Conservation (phyloP, 139 green algal species). For the Diplosphaera chodatii region DNA sequence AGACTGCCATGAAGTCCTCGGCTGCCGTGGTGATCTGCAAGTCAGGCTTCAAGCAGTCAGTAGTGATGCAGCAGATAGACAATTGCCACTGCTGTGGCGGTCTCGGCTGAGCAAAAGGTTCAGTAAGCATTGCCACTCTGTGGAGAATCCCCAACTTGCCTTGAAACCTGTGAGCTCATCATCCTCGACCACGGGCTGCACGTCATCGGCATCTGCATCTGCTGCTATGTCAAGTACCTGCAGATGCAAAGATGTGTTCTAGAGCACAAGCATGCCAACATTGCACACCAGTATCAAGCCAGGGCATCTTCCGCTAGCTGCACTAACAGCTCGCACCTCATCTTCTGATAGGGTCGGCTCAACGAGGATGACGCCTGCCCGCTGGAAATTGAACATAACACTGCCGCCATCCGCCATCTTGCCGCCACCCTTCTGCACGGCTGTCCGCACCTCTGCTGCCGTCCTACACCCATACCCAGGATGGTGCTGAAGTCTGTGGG, state of each 20-base stretch:
- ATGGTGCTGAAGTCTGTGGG: too few relatives aligned
- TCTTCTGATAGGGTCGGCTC: conserved; percentile 14
- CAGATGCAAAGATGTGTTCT: neutral
- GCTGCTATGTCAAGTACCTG: conserved; percentile 69
- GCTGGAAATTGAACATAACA: conserved; percentile 89
- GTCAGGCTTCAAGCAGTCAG: too few relatives aligned
- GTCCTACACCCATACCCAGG: conserved; percentile 14
- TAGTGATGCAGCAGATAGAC: too few relatives aligned
- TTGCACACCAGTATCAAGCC: neutral
- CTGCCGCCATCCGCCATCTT: conserved; percentile 82
- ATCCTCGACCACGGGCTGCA: conserved; percentile 39
- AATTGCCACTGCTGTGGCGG: too few relatives aligned
- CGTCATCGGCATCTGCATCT: conserved; percentile 66
- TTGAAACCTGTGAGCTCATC: conserved; percentile 29
- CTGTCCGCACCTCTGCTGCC: conserved; percentile 48
- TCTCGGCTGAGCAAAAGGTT: neutral
- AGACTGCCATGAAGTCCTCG: conserved; percentile 25
- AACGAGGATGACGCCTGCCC: conserved; percentile 41
- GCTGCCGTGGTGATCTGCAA: neutral
- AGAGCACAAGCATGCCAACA: neutral
- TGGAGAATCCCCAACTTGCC: too few relatives aligned
- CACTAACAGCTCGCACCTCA: neutral
- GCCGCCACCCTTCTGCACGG: conserved; percentile 70
- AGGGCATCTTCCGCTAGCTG: too few relatives aligned
- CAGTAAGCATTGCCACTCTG: too few relatives aligned